Evolutionary conservation across 1,284 basidiomycete species (phyloP).

Genomic region (Ganoderma resinaceum): DNA sequence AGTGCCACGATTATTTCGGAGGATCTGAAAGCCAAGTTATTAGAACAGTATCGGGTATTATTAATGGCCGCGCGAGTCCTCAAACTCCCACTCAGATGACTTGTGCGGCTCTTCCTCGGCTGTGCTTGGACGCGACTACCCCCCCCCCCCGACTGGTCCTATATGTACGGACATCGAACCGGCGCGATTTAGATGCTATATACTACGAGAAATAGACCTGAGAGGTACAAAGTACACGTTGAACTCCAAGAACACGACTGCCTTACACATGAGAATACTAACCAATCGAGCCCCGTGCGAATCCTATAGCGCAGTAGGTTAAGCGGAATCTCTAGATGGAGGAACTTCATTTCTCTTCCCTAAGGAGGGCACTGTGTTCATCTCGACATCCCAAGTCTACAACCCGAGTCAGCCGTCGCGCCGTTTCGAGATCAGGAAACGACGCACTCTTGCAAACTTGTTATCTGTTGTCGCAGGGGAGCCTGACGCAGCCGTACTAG

Average conservation of each 20-base stretch:
- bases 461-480: not conserved
- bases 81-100: too few relatives aligned
- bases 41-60: too few relatives aligned
- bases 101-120: too few relatives aligned
- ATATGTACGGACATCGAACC: not conserved
- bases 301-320: not conserved
- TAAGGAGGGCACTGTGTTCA: not conserved
- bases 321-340: not conserved
- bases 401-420: not conserved
- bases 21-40: too few relatives aligned
- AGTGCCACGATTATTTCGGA: too few relatives aligned
- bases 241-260: not conserved
- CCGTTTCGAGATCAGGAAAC: not conserved
- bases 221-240: not conserved
- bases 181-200: not conserved
- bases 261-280: not conserved
- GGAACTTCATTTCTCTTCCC: not conserved
- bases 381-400: constrained; percentile 16
- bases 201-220: too few relatives aligned
- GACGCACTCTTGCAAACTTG: constrained; percentile 8
- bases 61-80: too few relatives aligned
- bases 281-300: not conserved
- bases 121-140: too few relatives aligned
- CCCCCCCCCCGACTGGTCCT: not conserved
- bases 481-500: not conserved